Evolutionary conservation across 495 filamentous ascomycete genomes (phyloP).

Genomic region (Penicillium bovifimosum): DNA sequence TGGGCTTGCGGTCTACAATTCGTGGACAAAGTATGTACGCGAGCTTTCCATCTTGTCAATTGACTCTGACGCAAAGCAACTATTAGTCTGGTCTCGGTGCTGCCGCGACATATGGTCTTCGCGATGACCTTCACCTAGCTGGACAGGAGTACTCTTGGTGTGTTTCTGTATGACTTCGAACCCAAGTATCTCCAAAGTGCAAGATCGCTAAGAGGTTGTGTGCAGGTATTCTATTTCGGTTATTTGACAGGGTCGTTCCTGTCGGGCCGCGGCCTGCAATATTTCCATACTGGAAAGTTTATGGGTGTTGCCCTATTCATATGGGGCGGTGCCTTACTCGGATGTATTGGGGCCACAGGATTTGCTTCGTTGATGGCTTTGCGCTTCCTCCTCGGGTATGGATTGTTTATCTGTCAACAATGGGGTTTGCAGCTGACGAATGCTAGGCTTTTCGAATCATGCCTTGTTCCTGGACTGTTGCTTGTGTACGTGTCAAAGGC

Average conservation of each 20-base stretch:
- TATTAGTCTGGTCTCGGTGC: neutral
- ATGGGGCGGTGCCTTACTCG: neutral
- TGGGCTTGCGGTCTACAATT: neutral
- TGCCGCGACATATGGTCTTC: neutral
- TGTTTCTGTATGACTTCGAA: neutral
- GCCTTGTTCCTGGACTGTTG: neutral
- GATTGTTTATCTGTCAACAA: neutral
- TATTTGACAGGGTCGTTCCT: neutral
- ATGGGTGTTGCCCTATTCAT: neutral
- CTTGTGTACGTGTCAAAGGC: neutral
- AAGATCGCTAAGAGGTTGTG: neutral
- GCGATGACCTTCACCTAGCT: neutral
- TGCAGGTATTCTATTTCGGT: neutral
- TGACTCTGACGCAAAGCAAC: neutral
- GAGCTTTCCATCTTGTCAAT: neutral
- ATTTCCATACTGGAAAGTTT: neutral
- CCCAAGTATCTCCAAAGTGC: neutral
- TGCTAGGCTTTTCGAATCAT: neutral
- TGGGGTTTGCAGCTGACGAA: neutral
- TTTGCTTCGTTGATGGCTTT: neutral
- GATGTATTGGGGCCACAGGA: neutral
- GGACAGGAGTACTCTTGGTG: neutral
- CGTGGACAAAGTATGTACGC: neutral
- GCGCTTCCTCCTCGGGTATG: neutral
- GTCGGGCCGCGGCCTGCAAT: neutral